Evolutionary conservation across 768 basidiomycete genomes (phyloP), one percentile per base, ranked within the genome.

Genomic region (Mycena pura): DNA sequence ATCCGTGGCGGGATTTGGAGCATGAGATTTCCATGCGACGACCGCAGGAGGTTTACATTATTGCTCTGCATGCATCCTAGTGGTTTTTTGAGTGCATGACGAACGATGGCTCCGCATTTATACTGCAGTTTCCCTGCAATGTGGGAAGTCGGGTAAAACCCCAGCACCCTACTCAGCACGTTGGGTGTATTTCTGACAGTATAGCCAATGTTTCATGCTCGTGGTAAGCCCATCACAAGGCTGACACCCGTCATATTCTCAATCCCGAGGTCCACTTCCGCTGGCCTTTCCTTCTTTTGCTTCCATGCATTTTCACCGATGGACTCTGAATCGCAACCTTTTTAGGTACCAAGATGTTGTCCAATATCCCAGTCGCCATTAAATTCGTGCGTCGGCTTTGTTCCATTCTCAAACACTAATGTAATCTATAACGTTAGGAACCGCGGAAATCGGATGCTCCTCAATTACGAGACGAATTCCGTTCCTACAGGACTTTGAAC

Each of bases 401-500:
- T 22, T 44, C 34, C 52, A 47, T 50, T 65, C 49, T 25, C 8
- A 21, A n/a, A 51, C 52, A 45, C 47, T 62, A 41, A 61, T 65
- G 57, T 53, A 67, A 43, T 49, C 45, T 14, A 41, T 24, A 41
- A 27, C 25, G 41, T n/a, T 68, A 94, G 92, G 93, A 95, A 82
- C 93, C 93, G 49, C 87, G 96, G 68, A 99, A 98, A 81, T 95
- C 94, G 46, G 97, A 99, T 77, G 96, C 97, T 22, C 96, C 96
- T 34, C 96, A 99, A 79, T 81, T 99, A 60, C 84, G 96, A 66
- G 96, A 99, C 76, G 96, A 99, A 75, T 99, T 96, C 77, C 85
- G 97, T 64, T 95, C 94, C 25, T 99, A 99, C 80, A 90, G 96
- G 78, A 98, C 96, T 48, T 78, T 99, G 72, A 90, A 90, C 64